Evolutionary conservation across 2,329 filamentous ascomycete species (phyloP).

Genomic region (Shiraia bambusicola): DNA sequence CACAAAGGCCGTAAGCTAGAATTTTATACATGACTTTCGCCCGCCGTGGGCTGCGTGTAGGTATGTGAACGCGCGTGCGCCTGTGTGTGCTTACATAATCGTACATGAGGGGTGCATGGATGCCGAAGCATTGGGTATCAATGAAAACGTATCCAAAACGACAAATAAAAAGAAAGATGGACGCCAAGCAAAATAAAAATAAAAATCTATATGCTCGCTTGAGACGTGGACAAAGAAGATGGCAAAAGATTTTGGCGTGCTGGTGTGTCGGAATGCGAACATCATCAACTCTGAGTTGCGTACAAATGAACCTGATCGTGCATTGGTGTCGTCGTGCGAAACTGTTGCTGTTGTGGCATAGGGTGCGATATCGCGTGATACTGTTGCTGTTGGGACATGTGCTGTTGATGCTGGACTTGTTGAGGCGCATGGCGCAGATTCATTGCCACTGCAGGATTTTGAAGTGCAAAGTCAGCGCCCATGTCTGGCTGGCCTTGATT

Average conservation of each 20-base stretch:
- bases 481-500: constrained; percentile 24
- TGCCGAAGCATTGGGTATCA: constrained; percentile 25
- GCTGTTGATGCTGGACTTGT: constrained; percentile 17
- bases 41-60: not conserved
- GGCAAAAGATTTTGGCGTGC: constrained; percentile 2
- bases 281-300: constrained; percentile 19
- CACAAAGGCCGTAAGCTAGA: too few relatives aligned
- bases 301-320: constrained; percentile 29
- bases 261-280: constrained; percentile 4
- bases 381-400: constrained; percentile 15
- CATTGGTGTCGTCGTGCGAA: constrained; percentile 21
- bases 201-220: constrained; percentile 20
- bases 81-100: constrained; percentile 8
- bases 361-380: constrained; percentile 26
- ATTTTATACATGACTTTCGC: too few relatives aligned
- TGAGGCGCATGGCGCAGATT: constrained; percentile 24
- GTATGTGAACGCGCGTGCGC: too few relatives aligned
- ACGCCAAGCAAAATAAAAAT: too few relatives aligned
- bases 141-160: constrained; percentile 9
- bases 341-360: constrained; percentile 15
- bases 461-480: constrained; percentile 25
- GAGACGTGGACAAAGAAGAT: constrained; percentile 5
- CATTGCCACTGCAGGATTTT: constrained; percentile 20
- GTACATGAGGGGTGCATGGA: constrained; percentile 16
- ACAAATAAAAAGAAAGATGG: too few relatives aligned